Conservation (phyloP, 1,139 yeast genomes). For the Saccharomyces pastorianus region DNA sequence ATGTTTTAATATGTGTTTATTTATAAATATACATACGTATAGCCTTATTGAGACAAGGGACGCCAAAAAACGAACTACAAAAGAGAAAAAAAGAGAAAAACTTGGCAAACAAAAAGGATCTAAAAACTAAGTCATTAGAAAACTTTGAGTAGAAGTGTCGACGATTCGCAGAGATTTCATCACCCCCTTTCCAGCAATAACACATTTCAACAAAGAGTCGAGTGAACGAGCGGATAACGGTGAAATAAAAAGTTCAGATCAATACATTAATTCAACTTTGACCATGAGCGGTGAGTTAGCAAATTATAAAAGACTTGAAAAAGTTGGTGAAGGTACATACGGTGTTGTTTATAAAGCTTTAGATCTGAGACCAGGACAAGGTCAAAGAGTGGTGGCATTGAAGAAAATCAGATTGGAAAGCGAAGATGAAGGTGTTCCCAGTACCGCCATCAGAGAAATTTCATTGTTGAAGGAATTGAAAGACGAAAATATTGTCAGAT, state of each 20-base stretch:
- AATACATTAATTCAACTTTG: neutral
- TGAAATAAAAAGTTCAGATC: neutral
- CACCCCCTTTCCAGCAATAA: neutral
- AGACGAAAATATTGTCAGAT: constrained; percentile 83
- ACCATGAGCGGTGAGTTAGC: constrained; percentile 69
- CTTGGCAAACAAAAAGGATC: neutral
- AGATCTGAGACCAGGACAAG: constrained; percentile 60
- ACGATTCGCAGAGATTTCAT: neutral
- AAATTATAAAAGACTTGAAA: constrained; percentile 88
- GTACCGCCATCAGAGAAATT: constrained; percentile 95
- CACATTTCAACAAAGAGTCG: neutral
- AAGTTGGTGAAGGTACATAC: constrained; percentile 96
- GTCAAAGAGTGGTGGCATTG: constrained; percentile 86
- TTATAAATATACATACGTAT: neutral
- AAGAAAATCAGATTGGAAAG: constrained; percentile 92
- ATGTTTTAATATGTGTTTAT: neutral
- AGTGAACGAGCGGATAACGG: neutral
- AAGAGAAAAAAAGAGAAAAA: neutral
- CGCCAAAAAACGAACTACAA: neutral
- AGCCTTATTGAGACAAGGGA: neutral
- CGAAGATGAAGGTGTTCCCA: constrained; percentile 98
- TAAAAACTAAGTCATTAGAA: neutral
- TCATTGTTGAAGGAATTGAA: constrained; percentile 86
- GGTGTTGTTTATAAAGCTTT: constrained; percentile 97
- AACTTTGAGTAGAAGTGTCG: neutral